These are phyloP conservation scores for Cyathus striatus DNA, from an alignment of 768 basidiomycete genomes.

Conservation along the genomic window DNA sequence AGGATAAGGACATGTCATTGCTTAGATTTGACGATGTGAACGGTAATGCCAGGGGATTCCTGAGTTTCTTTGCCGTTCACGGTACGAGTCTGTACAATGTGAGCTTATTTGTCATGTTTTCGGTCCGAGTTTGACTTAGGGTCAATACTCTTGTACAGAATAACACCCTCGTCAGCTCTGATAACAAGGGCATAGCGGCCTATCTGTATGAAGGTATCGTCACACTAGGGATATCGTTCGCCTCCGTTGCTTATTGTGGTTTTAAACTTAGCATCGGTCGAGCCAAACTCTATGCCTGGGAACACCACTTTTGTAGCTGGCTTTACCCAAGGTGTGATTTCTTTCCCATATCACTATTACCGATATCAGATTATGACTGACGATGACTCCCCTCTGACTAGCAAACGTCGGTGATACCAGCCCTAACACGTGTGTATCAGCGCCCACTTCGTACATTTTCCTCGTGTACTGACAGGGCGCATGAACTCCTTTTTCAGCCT, in stretches of 20 bases:
- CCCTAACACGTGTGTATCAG: conserved; percentile 63
- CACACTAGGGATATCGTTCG: too few species aligned
- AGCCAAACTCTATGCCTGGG: conserved; percentile 64
- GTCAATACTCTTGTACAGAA: conserved; percentile 39
- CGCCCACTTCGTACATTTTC: conserved; percentile 6
- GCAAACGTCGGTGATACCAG: conserved; percentile 81
- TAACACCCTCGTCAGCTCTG: conserved; percentile 74
- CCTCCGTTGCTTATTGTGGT: too few species aligned
- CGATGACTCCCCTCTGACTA: conserved; percentile 18
- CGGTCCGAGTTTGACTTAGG: not conserved
- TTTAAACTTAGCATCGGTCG: conserved; percentile 54
- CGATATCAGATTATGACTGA: not conserved
- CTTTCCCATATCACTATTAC: conserved; percentile 15
- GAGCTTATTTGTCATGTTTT: conserved; percentile 23
- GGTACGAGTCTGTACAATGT: conserved; percentile 79
- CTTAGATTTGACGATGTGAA: conserved; percentile 56
- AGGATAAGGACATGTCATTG: conserved; percentile 71
- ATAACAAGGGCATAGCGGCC: conserved; percentile 87
- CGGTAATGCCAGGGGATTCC: conserved; percentile 58
- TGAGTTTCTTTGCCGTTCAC: conserved; percentile 77
- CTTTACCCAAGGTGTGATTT: conserved; percentile 59
- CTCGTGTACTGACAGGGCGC: too few species aligned
- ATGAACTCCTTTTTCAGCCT: too few species aligned
- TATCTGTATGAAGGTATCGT: conserved; percentile 66
- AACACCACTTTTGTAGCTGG: conserved; percentile 69